A percentile compares a stretch with the other conserved stretches of the same genome.
Evolutionary conservation across 1,139 yeast species (phyloP).

Genomic region (Torulaspora pretoriensis): DNA sequence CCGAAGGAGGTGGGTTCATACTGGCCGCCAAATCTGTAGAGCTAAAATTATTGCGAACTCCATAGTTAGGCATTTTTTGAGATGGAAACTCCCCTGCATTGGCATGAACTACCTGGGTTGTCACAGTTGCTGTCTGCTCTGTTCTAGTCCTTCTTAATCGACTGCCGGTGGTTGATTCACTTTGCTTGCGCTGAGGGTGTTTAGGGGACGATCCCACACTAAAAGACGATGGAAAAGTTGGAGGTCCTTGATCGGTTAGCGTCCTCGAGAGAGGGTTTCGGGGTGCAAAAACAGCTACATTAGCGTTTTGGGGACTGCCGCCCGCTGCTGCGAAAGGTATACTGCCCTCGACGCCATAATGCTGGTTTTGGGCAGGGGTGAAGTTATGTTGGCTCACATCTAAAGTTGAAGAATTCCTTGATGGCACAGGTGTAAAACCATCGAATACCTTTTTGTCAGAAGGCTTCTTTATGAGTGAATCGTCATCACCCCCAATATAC

Average conservation of each 20-base stretch:
- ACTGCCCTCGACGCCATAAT: conserved; percentile 3
- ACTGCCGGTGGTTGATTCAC: conserved; percentile 1
- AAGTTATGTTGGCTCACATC: conserved; percentile 29
- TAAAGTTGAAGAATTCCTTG: conserved; percentile 33
- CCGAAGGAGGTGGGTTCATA: conserved; percentile 11
- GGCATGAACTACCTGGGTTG: not conserved
- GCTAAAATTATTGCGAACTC: not conserved
- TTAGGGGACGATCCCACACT: conserved; percentile 21
- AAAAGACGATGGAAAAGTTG: conserved; percentile 12
- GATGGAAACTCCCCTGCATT: not conserved
- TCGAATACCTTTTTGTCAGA: conserved; percentile 59
- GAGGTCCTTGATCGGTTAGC: conserved; percentile 5
- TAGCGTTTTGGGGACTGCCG: conserved; percentile 7
- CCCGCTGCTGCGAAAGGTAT: conserved; percentile 3
- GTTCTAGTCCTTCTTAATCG: conserved; percentile 16
- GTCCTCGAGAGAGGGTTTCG: not conserved
- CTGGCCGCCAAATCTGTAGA: not conserved
- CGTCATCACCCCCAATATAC: conserved; percentile 84
- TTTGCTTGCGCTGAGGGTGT: conserved; percentile 5
- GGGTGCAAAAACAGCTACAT: not conserved
- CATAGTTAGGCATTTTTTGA: not conserved
- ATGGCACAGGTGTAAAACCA: conserved; percentile 61
- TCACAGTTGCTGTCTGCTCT: conserved; percentile 6
- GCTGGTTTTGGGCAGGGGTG: conserved; percentile 18
- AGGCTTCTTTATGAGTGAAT: conserved; percentile 31